These are phyloP conservation scores for Inga laurina DNA, from an alignment of 306 rosid genomes.

Conservation along the genomic window DNA sequence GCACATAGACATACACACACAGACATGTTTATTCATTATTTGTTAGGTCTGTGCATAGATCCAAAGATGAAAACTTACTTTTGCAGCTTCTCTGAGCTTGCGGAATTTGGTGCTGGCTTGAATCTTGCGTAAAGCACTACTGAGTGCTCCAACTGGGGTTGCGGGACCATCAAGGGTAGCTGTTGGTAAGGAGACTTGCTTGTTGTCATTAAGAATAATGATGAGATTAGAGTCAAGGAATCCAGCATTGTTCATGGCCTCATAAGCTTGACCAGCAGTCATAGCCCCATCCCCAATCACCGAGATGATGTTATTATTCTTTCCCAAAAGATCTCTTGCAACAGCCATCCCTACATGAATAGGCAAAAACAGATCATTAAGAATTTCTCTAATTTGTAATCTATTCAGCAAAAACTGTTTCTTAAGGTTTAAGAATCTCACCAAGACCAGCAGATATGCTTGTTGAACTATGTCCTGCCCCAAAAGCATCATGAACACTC, in stretches of 20 bases:
- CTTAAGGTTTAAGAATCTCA: conserved; percentile 17
- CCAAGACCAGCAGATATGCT: conserved; percentile 91
- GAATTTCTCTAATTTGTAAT: not conserved
- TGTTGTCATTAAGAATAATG: conserved; percentile 68
- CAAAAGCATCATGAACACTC: conserved; percentile 72
- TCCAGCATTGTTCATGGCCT: conserved; percentile 85
- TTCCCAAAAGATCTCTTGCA: conserved; percentile 71
- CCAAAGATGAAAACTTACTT: conserved; percentile 9
- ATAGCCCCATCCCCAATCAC: conserved; percentile 87
- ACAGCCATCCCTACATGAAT: conserved; percentile 69
- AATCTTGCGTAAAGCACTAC: conserved; percentile 60
- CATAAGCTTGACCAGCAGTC: conserved; percentile 88
- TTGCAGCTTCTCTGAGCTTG: conserved; percentile 67
- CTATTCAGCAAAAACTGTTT: not conserved
- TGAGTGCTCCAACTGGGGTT: conserved; percentile 76
- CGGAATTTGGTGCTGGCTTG: conserved; percentile 73
- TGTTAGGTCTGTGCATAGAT: not conserved
- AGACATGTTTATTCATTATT: not conserved
- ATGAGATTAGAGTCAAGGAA: conserved; percentile 67
- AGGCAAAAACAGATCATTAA: not conserved
- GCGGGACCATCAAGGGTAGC: conserved; percentile 89
- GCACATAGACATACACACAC: not conserved
- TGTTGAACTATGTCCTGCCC: conserved; percentile 78
- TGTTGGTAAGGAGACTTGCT: conserved; percentile 79
- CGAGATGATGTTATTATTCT: conserved; percentile 57